These are phyloP conservation scores for Lippia alba DNA, from an alignment of 305 asterid species.

Conservation along the genomic window DNA sequence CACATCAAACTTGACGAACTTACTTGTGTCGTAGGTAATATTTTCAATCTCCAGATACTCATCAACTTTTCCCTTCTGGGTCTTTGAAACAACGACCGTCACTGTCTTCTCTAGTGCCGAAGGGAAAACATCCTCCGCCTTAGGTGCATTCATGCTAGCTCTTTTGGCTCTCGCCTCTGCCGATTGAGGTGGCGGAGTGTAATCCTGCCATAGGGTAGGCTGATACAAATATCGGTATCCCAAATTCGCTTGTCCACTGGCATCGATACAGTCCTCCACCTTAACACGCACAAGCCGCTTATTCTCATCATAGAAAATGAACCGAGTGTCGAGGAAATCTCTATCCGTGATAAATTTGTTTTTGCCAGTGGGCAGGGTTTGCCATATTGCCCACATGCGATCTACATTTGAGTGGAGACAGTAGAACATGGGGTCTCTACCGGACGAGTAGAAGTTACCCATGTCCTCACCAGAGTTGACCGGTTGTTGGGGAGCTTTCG, in stretches of 20 bases:
- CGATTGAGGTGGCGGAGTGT: slow-evolving; percentile 39
- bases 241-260: slow-evolving; percentile 22
- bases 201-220: slow-evolving; percentile 37
- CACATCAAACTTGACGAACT: slow-evolving; percentile 54
- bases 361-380: not conserved
- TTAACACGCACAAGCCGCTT: slow-evolving; percentile 37
- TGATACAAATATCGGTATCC: slow-evolving; percentile 33
- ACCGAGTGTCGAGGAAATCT: not conserved
- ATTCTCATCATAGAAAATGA: slow-evolving; percentile 50
- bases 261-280: slow-evolving; percentile 38
- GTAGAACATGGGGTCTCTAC: not conserved
- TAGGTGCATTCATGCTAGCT: slow-evolving; percentile 6
- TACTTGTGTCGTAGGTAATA: slow-evolving; percentile 40
- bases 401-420: not conserved
- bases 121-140: slow-evolving; percentile 37
- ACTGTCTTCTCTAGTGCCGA: slow-evolving; percentile 33
- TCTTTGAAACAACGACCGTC: slow-evolving; percentile 42
- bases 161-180: slow-evolving; percentile 19
- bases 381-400: not conserved
- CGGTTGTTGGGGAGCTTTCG: not conserved
- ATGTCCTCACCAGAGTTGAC: slow-evolving; percentile 1
- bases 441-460: not conserved
- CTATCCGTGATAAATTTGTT: not conserved
- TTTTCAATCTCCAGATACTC: slow-evolving; percentile 42
- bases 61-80: slow-evolving; percentile 48